These are phyloP conservation scores for Ophiostoma perfectum DNA, from an alignment of 2,329 filamentous ascomycete genomes.

Conservation along the genomic window DNA sequence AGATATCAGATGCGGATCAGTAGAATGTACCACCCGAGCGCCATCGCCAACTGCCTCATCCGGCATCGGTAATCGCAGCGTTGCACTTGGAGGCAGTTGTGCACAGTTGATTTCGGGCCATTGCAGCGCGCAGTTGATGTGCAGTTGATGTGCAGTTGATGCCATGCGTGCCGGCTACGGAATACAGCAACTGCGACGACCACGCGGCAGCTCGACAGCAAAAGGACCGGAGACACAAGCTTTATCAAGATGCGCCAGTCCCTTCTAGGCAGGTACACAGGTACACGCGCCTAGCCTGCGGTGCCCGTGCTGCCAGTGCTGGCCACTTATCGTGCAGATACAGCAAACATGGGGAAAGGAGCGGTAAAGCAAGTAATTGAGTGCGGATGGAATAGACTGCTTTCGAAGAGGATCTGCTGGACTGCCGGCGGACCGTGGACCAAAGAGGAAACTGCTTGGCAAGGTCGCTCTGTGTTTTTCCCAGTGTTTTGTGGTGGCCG, in stretches of 20 bases:
- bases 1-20: conserved; percentile 8
- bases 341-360: conserved; percentile 1
- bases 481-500: background rate
- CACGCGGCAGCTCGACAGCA: background rate
- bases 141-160: background rate
- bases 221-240: background rate
- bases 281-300: background rate
- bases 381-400: background rate
- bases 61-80: background rate
- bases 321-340: conserved; percentile 9
- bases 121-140: background rate
- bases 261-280: conserved; percentile 10
- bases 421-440: background rate
- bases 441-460: conserved; percentile 8
- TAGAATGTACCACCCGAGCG: background rate
- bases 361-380: too few relatives aligned
- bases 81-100: background rate
- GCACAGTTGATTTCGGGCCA: background rate
- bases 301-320: background rate
- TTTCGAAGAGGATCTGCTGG: background rate
- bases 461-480: background rate
- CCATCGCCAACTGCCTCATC: conserved; percentile 10
- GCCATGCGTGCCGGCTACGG: too few relatives aligned
- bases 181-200: too few relatives aligned
- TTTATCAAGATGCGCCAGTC: background rate